These are phyloP conservation scores for Theileria equi DNA, from an alignment of 169 alveolate species.

Conservation along the genomic window DNA sequence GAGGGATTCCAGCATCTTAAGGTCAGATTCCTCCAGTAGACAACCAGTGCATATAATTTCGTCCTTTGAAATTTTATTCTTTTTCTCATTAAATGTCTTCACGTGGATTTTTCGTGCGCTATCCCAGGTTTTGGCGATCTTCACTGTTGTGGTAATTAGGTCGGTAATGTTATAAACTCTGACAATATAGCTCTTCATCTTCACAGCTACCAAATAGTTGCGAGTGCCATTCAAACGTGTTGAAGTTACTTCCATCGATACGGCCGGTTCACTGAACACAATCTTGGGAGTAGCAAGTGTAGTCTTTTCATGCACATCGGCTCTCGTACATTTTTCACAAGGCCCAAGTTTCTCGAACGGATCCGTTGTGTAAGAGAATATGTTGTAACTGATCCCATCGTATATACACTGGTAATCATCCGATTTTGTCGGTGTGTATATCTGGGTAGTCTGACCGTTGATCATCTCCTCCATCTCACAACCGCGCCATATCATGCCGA, in stretches of 20 bases:
- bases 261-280: conserved; percentile 34
- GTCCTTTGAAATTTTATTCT: neutral
- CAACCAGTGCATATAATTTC: conserved; percentile 50
- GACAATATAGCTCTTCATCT: conserved; percentile 35
- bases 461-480: conserved; percentile 22
- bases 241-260: conserved; percentile 43
- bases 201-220: conserved; percentile 46
- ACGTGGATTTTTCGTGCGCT: neutral
- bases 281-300: conserved; percentile 35
- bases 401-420: conserved; percentile 53
- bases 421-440: conserved; percentile 16
- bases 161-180: conserved; percentile 37
- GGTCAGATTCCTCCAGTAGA: conserved; percentile 25
- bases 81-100: neutral
- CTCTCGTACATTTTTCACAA: conserved; percentile 32
- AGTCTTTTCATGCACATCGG: conserved; percentile 22
- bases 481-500: conserved; percentile 44
- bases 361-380: conserved; percentile 19
- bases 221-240: conserved; percentile 24
- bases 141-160: conserved; percentile 39
- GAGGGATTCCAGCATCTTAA: conserved; percentile 18
- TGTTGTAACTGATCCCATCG: conserved; percentile 50
- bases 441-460: neutral
- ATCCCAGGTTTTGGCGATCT: conserved; percentile 39
- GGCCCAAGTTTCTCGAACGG: conserved; percentile 18